These are phyloP conservation scores for Nannochloris sp. DNA, from an alignment of 139 green algal genomes.

Conservation along the genomic window DNA sequence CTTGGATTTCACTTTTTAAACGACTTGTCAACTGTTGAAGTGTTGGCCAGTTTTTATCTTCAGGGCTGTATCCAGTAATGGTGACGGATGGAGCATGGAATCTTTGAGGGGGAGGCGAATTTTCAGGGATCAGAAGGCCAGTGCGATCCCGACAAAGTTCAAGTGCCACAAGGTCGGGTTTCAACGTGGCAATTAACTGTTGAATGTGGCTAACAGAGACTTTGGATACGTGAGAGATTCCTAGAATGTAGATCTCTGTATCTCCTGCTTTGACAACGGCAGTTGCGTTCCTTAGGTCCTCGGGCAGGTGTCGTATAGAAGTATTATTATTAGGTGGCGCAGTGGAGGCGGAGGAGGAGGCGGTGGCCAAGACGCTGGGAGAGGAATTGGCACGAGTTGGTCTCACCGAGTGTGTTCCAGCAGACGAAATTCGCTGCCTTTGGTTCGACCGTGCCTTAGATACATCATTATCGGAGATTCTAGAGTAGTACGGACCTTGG, in stretches of 20 bases:
- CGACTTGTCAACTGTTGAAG: conserved; percentile 36
- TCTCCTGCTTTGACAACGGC: background rate
- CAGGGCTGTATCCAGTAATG: background rate
- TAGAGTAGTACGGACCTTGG: too few species aligned
- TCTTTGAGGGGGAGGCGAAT: conserved; percentile 15
- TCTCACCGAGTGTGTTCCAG: conserved; percentile 6
- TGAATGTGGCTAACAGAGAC: conserved; percentile 45
- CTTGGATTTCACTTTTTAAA: conserved; percentile 28
- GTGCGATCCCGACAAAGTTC: conserved; percentile 79
- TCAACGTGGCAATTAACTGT: conserved; percentile 39
- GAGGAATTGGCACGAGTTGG: conserved; percentile 14
- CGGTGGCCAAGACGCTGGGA: background rate
- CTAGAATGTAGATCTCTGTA: conserved; percentile 63
- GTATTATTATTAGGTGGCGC: too few species aligned
- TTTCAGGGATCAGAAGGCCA: conserved; percentile 51
- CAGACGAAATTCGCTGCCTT: background rate
- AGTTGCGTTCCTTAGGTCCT: background rate
- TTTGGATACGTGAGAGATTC: conserved; percentile 69
- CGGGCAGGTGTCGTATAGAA: too few species aligned
- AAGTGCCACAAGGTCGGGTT: conserved; percentile 54
- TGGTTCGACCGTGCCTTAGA: too few species aligned
- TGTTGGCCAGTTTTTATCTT: conserved; percentile 38
- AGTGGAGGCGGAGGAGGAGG: background rate
- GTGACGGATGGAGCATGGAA: conserved; percentile 43
- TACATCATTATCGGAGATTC: too few species aligned